Evolutionary conservation across 2,329 filamentous ascomycete genomes (phyloP), one percentile per base, ranked within the genome.

Genomic region (Fusarium stilboides): DNA sequence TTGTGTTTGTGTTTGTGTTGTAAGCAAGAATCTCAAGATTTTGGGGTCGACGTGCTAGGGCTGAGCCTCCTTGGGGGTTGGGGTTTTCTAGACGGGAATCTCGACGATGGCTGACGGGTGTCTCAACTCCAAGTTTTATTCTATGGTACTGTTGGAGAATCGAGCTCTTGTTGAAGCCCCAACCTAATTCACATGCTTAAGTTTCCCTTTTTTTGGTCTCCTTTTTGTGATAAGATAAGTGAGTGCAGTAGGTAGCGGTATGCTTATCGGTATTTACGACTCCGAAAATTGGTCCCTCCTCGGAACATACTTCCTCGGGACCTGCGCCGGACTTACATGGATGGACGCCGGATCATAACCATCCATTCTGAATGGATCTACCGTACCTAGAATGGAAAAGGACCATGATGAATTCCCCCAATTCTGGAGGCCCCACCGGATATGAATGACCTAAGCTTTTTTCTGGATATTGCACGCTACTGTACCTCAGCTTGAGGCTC

Each of bases 11-110:
- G 26, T 22, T 26, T 14, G 22, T 17, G n/a, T 42, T 20, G 26
- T 37, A 57, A 53, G 33, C 24, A 57, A 49, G 13, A 54, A 43
- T 47, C 22, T 53, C 26, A 22, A 52, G 46, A 59, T 57, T 60
- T 70, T 69, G 67, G 67, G 67, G 67, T 70, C 33, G 28, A 54
- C 24, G 8, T 50, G 36, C 40, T 61, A 63, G 39, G 66, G 62
- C 49, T 63, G 66, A 61, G 47, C 34, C 14, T 57, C 24, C 37
- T 74, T 72, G 69, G 71, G 71, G 71, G 69, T 72, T 73, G 71
- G 71, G 70, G 70, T 65, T 60, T 15, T 36, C 19, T 33, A 19
- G 15, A 50, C 57, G 10, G 34, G 39, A 58, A 36, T 44, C 43
- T 47, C 28, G 28, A 31, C 26, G 26, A 28, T 9, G 26, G 26